phyloP scores from a whole-genome alignment of 2,329 filamentous ascomycete species.

The Volutella citrinella region DNA sequence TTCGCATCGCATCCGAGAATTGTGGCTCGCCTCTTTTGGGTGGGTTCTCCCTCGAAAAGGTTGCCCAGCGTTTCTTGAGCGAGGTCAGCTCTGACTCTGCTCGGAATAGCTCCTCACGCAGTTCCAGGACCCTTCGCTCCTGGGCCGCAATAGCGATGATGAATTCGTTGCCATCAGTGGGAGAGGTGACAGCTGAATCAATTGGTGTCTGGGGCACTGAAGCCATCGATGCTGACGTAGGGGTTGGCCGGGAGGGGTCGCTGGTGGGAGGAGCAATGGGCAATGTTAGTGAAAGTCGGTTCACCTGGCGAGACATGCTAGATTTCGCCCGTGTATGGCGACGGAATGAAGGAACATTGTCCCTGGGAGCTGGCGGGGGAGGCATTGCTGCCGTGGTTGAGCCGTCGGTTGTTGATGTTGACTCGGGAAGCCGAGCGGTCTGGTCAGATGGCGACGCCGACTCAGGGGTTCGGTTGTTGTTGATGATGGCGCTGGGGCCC shows the following conservation, averaged over 20 bases:
- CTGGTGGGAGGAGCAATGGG: slow-evolving; percentile 57
- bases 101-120: slow-evolving; percentile 82
- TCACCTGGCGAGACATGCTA: slow-evolving; percentile 50
- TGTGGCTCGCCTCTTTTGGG: slow-evolving; percentile 70
- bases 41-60: slow-evolving; percentile 61
- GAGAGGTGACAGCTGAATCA: slow-evolving; percentile 39
- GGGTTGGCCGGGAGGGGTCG: slow-evolving; percentile 50
- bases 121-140: slow-evolving; percentile 84
- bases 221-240: slow-evolving; percentile 35
- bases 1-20: slow-evolving; percentile 51
- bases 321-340: slow-evolving; percentile 50
- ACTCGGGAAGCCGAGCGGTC: slow-evolving; percentile 8
- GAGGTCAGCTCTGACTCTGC: slow-evolving; percentile 74
- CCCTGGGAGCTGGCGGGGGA: slow-evolving; percentile 35
- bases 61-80: slow-evolving; percentile 81
- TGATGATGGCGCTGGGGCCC: slow-evolving; percentile 6
- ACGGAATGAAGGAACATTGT: slow-evolving; percentile 40
- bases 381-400: slow-evolving; percentile 27
- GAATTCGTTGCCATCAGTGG: slow-evolving; percentile 62
- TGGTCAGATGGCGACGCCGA: no score
- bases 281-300: slow-evolving; percentile 59
- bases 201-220: slow-evolving; percentile 53
- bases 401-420: slow-evolving; percentile 13
- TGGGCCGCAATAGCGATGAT: slow-evolving; percentile 89
- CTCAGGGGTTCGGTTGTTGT: no score